Evolutionary conservation across 768 basidiomycete genomes (phyloP).

Genomic region (Pulveroboletus ravenelii): DNA sequence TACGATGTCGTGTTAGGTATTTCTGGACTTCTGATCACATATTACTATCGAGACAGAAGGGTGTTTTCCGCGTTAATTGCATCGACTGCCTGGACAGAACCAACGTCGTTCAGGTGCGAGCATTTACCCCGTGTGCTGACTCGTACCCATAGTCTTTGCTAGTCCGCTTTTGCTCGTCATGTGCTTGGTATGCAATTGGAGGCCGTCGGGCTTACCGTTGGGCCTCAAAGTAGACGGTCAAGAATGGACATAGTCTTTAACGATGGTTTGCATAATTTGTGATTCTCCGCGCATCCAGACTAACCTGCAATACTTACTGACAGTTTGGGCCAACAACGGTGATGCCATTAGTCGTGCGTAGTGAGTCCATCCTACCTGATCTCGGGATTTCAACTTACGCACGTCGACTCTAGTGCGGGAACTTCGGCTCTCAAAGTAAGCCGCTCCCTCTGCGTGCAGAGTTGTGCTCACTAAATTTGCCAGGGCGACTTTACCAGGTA

Average conservation of each 20-base stretch:
- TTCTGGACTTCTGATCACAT: conserved; percentile 74
- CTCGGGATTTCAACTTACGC: not conserved
- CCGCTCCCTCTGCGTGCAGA: conserved; percentile 2
- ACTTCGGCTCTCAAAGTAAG: conserved; percentile 92
- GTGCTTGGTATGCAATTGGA: conserved; percentile 72
- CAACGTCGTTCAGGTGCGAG: conserved; percentile 80
- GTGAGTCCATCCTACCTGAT: conserved; percentile 39
- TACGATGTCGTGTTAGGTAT: conserved; percentile 45
- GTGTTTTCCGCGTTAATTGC: conserved; percentile 88
- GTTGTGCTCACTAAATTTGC: conserved; percentile 2
- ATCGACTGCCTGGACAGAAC: conserved; percentile 95
- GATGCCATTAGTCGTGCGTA: conserved; percentile 90
- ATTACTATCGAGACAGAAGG: conserved; percentile 76
- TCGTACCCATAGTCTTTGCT: conserved; percentile 8
- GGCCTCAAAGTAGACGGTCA: conserved; percentile 47
- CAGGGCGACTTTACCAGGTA: conserved; percentile 88
- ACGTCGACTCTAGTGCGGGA: conserved; percentile 62
- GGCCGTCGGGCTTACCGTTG: conserved; percentile 62
- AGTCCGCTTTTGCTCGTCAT: conserved; percentile 91
- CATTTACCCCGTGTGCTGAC: not conserved
- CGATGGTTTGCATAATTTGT: conserved; percentile 46
- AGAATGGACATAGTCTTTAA: conserved; percentile 76
- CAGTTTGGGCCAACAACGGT: conserved; percentile 98
- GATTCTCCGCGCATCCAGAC: not conserved
- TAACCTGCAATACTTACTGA: not conserved